These are phyloP conservation scores for Jamesozyma piceae DNA, from an alignment of 805 yeast genomes.

Conservation along the genomic window DNA sequence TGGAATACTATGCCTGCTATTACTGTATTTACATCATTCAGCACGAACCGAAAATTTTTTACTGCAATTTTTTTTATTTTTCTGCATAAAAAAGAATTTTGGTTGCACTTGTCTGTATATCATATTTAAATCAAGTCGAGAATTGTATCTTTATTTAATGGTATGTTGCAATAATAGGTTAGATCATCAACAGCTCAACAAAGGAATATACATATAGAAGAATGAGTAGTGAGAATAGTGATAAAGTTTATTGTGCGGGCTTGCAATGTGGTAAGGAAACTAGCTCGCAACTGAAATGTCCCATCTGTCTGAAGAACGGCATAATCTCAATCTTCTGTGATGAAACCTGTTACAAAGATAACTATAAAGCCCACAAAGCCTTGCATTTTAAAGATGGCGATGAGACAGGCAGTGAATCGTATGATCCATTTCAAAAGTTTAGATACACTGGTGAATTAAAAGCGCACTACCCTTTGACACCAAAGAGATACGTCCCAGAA, in stretches of 20 bases:
- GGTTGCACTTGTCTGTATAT: too few relatives aligned
- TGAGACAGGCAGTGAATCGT: conserved; percentile 31
- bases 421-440: conserved; percentile 81
- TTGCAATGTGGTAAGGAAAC: conserved; percentile 82
- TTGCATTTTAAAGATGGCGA: conserved; percentile 56
- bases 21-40: background rate
- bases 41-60: background rate
- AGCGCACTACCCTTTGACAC: conserved; percentile 74
- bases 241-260: conserved; percentile 49
- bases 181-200: background rate
- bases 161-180: background rate
- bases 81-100: too few relatives aligned
- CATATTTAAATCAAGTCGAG: too few relatives aligned
- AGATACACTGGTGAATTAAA: conserved; percentile 65
- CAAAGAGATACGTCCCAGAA: conserved; percentile 62
- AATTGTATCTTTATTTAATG: too few relatives aligned
- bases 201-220: background rate
- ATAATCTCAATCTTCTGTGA: conserved; percentile 62
- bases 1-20: too few relatives aligned
- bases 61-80: too few relatives aligned
- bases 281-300: conserved; percentile 71
- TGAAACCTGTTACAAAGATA: conserved; percentile 69
- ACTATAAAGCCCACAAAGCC: conserved; percentile 66
- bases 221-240: background rate
- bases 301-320: conserved; percentile 75